Percentiles rank a stretch among this genome's conserved stretches.
These are phyloP conservation scores for Capsicum rhomboideum DNA, from an alignment of 257 asterid genomes.

Conservation along the genomic window DNA sequence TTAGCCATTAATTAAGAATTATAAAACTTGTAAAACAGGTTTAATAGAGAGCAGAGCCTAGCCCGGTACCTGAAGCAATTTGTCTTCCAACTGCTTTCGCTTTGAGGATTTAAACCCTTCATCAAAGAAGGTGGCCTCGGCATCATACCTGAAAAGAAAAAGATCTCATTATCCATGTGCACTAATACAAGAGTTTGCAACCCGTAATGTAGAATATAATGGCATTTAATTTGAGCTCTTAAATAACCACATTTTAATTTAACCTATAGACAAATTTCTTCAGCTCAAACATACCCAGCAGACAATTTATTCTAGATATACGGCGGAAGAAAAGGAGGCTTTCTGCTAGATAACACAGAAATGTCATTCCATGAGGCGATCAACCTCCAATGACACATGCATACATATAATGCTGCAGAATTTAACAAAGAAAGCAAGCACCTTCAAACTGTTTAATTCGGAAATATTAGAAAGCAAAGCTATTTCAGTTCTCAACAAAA, in stretches of 20 bases:
- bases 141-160: slow-evolving; percentile 57
- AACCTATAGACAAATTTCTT: background rate
- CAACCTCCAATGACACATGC: background rate
- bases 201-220: background rate
- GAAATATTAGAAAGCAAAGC: background rate
- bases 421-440: background rate
- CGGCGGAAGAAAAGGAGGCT: background rate
- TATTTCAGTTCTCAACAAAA: background rate
- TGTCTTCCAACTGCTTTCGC: slow-evolving; percentile 85
- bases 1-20: background rate
- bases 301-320: background rate
- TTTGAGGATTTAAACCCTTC: slow-evolving; percentile 81
- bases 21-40: background rate
- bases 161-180: background rate
- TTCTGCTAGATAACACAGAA: background rate
- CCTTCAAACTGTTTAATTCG: background rate
- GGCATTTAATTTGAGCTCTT: background rate
- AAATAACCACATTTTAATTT: background rate
- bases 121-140: slow-evolving; percentile 81
- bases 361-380: background rate
- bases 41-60: background rate
- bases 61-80: slow-evolving; percentile 72
- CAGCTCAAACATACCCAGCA: background rate
- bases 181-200: background rate
- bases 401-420: background rate